phyloP scores from a whole-genome alignment of 2,329 filamentous ascomycete species.

The Fusarium udum region DNA sequence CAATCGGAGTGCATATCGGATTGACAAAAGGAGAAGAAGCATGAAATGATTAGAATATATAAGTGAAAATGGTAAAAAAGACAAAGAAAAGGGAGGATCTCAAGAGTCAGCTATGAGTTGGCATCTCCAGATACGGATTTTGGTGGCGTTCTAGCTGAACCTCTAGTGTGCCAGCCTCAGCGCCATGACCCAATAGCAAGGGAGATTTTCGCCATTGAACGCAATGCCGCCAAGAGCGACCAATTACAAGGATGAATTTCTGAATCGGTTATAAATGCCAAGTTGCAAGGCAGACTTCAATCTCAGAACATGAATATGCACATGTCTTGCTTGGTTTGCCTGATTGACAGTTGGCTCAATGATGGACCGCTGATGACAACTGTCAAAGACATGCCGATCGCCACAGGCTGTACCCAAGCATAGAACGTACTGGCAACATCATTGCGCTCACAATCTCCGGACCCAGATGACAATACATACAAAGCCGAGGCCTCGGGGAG shows the following conservation, averaged over 20 bases:
- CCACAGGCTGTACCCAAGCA: accelerated
- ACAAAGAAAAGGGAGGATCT: background rate
- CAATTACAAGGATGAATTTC: accelerated
- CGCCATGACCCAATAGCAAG: background rate
- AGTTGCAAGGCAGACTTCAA: background rate
- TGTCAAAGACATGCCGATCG: background rate
- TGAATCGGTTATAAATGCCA: background rate
- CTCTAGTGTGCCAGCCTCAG: background rate
- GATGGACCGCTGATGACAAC: background rate
- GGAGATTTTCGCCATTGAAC: background rate
- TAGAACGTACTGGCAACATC: background rate
- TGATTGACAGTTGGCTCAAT: accelerated
- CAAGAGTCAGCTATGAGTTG: background rate
- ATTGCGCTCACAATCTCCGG: background rate
- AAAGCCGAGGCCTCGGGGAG: accelerated
- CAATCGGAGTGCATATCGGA: accelerated
- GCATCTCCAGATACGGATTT: background rate
- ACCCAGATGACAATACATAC: accelerated
- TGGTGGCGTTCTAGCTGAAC: background rate
- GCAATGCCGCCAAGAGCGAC: accelerated
- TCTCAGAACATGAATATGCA: accelerated
- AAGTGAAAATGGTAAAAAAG: background rate
- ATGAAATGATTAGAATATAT: background rate
- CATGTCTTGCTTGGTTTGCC: background rate
- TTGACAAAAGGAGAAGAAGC: background rate